Conservation (phyloP, 139 green algal species). For the Volvox africanus region DNA sequence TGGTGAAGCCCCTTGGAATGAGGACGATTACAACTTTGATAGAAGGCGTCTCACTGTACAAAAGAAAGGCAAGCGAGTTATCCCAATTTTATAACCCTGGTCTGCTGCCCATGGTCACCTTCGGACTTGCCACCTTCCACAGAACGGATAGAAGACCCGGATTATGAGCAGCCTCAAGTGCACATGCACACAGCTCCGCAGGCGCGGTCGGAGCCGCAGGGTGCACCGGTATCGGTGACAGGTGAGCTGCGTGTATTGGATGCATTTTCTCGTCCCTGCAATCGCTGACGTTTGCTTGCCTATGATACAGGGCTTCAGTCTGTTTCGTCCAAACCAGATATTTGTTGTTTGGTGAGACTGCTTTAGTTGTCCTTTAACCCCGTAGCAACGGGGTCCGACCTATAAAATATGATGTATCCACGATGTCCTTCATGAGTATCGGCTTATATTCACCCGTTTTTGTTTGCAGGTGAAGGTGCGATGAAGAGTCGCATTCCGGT, state of each 20-base stretch:
- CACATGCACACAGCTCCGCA: background rate
- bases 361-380: background rate
- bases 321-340: background rate
- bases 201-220: background rate
- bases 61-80: background rate
- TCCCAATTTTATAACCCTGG: background rate
- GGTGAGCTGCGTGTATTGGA: background rate
- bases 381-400: conserved; percentile 5
- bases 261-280: background rate
- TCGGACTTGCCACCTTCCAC: background rate
- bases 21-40: conserved; percentile 19
- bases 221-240: background rate
- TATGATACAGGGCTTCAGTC: background rate
- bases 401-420: background rate
- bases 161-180: conserved; percentile 21
- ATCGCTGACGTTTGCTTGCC: background rate
- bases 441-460: background rate
- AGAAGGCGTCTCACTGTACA: conserved; percentile 1
- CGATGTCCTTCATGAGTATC: no score
- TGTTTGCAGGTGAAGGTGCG: conserved; percentile 24
- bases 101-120: background rate
- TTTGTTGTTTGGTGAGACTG: conserved; percentile 20
- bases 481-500: background rate
- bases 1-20: background rate
- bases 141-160: background rate